These are phyloP conservation scores for Cordyceps militaris DNA, from an alignment of 2,329 filamentous ascomycete genomes.

Conservation along the genomic window DNA sequence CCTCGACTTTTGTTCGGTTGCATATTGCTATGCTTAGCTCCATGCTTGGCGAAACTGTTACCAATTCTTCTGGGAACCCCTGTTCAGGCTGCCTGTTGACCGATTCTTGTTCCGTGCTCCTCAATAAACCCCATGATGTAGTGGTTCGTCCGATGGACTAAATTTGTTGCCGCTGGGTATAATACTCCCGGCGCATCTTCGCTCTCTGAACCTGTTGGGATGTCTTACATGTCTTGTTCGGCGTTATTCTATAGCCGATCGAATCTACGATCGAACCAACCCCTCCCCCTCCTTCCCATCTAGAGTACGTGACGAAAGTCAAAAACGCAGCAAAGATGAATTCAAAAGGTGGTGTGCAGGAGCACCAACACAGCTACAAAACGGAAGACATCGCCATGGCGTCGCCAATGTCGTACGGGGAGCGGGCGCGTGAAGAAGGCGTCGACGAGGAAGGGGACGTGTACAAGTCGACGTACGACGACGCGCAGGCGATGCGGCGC, in stretches of 20 bases:
- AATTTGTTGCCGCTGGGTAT: neutral
- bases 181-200: neutral
- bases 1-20: neutral
- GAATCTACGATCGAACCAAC: neutral
- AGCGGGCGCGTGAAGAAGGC: neutral
- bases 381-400: neutral
- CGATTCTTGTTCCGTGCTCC: neutral
- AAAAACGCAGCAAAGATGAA: neutral
- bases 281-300: neutral
- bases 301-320: neutral
- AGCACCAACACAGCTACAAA: neutral
- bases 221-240: neutral
- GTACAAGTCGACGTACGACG: slow-evolving; percentile 8
- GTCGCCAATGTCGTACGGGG: neutral
- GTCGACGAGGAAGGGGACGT: neutral
- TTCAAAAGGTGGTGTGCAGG: neutral
- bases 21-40: neutral
- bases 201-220: too few relatives aligned
- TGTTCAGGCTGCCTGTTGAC: neutral
- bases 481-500: slow-evolving; percentile 4
- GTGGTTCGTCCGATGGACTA: neutral
- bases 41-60: neutral
- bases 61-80: neutral
- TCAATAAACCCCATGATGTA: neutral
- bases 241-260: neutral